A percentile compares a stretch with the other conserved stretches of the same genome.
These are phyloP conservation scores for Magnaporthiopsis rhizophila DNA, from an alignment of 2,329 filamentous ascomycete species.

Conservation along the genomic window DNA sequence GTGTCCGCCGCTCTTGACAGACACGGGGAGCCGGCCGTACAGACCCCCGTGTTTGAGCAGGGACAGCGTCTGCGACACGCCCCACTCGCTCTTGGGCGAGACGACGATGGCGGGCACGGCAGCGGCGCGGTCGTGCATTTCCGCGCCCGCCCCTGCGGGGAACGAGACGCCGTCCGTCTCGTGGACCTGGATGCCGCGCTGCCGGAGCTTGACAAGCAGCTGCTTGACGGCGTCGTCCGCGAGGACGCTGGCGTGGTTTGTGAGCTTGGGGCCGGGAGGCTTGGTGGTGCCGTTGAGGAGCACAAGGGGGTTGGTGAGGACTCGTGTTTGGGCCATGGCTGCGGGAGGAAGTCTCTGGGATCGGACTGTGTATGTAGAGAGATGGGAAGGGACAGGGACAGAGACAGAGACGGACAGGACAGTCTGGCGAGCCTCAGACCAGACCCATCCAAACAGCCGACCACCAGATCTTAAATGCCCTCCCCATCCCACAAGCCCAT, in stretches of 20 bases:
- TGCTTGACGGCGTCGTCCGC: not conserved
- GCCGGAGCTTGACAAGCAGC: not conserved
- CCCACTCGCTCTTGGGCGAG: constrained; percentile 1
- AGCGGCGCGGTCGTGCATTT: not conserved
- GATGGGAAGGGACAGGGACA: not conserved
- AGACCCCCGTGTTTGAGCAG: not conserved
- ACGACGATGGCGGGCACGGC: not conserved
- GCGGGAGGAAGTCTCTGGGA: too few relatives aligned
- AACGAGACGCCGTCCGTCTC: not conserved
- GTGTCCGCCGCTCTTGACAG: constrained; percentile 6
- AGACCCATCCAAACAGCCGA: not conserved
- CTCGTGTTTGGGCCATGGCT: not conserved
- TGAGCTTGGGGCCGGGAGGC: too few relatives aligned
- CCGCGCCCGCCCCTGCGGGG: not conserved
- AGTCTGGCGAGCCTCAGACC: too few relatives aligned
- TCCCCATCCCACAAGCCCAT: too few relatives aligned
- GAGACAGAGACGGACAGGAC: too few relatives aligned
- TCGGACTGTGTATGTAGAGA: not conserved
- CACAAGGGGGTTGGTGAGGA: not conserved
- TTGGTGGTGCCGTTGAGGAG: not conserved
- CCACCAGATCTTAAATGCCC: not conserved
- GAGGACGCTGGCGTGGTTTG: not conserved
- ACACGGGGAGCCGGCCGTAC: not conserved
- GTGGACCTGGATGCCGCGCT: constrained; percentile 1
- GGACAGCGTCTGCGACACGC: constrained; percentile 1